Evolutionary conservation across 192 early-diverging fungal species (phyloP), one percentile per base, ranked within the genome.

Genomic region (Backusella morwellensis): DNA sequence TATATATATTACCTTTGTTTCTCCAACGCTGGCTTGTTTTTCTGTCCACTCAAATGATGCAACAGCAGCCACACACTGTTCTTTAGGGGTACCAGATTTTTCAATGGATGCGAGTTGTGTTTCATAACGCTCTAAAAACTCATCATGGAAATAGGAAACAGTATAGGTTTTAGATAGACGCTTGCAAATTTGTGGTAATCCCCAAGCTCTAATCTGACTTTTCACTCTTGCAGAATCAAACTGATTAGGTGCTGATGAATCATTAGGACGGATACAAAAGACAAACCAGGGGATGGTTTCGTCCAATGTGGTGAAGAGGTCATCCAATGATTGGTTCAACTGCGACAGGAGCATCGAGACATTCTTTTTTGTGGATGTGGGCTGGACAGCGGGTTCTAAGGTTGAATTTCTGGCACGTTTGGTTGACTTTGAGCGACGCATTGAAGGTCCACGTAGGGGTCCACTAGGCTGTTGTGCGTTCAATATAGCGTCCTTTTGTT

Each of bases 241-340:
- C 40, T 86, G 80, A 72, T 89, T 86, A 12, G 88, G 82, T 38
- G 88, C 85, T 6, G 87, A 84, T 19, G 83, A 68, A n/a, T 92
- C 88, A 76, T 94, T 94, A 11, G 94, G 89, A 17, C 87, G 85
- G 40, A 97, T 80, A 80, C 95, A 96, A 78, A 92, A 85, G 52
- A 95, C 70, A 74, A 91, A 93, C 93, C 94, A 96, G 35, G 92
- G 88, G n/a, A 88, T 85, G 5, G 93, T 94, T 73, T 94, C 91
- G 75, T 92, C 91, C 54, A 96, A 81, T 14, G 90, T 88, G 56
- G 86, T 89, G 50, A 91, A 87, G 14, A 94, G 78, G 52, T 93
- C 91, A 36, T 88, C 86, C 36, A 93, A 82, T 6, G 91, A 89
- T 5, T 91, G 89, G 75, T 91, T 91, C 74, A 93, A 85, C 78